These are phyloP conservation scores for Mycena rebaudengoi DNA, from an alignment of 768 basidiomycete species.

Conservation along the genomic window DNA sequence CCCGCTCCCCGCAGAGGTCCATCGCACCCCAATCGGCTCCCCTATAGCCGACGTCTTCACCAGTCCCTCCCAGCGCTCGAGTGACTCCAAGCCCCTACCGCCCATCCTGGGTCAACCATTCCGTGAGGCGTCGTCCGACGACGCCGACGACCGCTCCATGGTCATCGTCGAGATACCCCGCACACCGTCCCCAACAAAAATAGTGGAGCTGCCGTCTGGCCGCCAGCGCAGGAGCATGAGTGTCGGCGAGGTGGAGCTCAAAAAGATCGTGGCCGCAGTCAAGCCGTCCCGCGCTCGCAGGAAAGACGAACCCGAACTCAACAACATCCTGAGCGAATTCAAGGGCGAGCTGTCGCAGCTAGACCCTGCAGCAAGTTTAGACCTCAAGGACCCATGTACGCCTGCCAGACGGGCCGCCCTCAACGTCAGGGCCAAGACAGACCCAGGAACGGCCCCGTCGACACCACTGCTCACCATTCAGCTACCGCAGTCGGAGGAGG, in stretches of 20 bases:
- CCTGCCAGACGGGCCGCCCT: constrained; percentile 55
- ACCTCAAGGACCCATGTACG: constrained; percentile 72
- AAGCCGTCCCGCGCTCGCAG: constrained; percentile 36
- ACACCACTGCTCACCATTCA: constrained; percentile 42
- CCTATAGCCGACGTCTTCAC: constrained; percentile 63
- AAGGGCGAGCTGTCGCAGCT: constrained; percentile 75
- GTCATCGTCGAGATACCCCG: constrained; percentile 62
- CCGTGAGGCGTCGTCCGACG: constrained; percentile 52
- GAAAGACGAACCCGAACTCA: constrained; percentile 55
- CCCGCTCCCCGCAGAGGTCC: constrained; percentile 55
- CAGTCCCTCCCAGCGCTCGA: constrained; percentile 39
- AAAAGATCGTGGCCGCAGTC: constrained; percentile 50
- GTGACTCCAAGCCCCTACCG: constrained; percentile 71
- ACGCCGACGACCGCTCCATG: constrained; percentile 61
- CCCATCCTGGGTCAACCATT: constrained; percentile 52
- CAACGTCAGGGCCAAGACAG: constrained; percentile 43
- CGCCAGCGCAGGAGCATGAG: constrained; percentile 78
- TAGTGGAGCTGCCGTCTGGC: constrained; percentile 35
- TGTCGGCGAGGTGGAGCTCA: constrained; percentile 69
- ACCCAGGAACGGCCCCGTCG: constrained; percentile 30
- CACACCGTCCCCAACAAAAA: constrained; percentile 41
- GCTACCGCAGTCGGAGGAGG: constrained; percentile 37
- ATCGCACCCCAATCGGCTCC: constrained; percentile 47
- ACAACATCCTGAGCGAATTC: constrained; percentile 76
- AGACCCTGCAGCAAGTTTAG: constrained; percentile 66